Base-by-base conservation (phyloP, 768 basidiomycete genomes). In the Phylloporus sp. region DNA sequence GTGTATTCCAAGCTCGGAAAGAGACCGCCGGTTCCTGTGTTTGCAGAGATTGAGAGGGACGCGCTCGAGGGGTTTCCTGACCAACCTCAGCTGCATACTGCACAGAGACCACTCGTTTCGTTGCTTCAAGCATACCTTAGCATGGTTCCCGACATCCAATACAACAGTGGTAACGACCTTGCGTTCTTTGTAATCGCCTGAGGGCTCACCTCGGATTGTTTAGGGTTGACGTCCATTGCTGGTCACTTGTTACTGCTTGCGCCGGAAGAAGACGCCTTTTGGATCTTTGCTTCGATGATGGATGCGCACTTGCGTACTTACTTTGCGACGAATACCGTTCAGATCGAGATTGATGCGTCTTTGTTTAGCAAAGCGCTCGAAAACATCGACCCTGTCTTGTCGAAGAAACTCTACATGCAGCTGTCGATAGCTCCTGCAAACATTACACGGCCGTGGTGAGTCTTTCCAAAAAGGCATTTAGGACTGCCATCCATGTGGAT, bases 271-370 rank as follows among this genome's bases (percentile, higher is more conserved):
- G 91, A 93, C 57, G 90, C 88, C 0, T 93, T 93, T 66, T 93
- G 90, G 90, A 91, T 88, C 18, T 91, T 92, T 63, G 77, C 88
- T 1, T 89, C 88, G 3, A 71, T 92, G 56, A 93, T 93, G 90
- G 88, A 92, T 58, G 78, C 80, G 1, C 84, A 91, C 57, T 72
- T 91, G n/a, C 84, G 90, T 2, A 74, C 84, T 0, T 91, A 91
- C 65, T 93, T 90, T 63, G 80, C 85, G 32, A 61, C 76, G 4
- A 76, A 70, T 45, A 70, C 76, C 2, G 73, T 76, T 3, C 87
- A 89, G 64, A 71, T 90, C 49, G 89, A 91, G 57, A 84, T 92
- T 8, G 91, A 92, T 53, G 79, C 87, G 0, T 74, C 80, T 3
- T 65, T 93, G 39, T 89, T 91, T 58, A 76, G 76, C 49, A 81